A percentile compares a stretch with the other conserved stretches of the same genome.
These are phyloP conservation scores for Debaryomyces singareniensis DNA, from an alignment of 1,139 yeast species.

Conservation along the genomic window DNA sequence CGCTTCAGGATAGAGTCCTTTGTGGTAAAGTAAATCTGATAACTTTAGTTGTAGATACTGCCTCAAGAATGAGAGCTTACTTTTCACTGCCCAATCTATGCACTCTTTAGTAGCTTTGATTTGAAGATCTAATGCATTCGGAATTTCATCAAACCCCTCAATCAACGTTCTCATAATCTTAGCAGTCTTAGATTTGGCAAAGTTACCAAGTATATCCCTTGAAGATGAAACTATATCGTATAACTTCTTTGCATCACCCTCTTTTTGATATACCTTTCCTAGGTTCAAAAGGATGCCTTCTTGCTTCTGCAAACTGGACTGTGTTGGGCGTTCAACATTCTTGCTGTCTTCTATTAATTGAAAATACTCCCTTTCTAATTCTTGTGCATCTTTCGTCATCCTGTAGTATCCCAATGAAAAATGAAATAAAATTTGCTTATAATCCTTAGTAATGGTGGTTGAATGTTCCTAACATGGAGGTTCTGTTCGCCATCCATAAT, in stretches of 20 bases:
- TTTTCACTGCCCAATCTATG: slow-evolving; percentile 81
- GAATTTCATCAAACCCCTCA: slow-evolving; percentile 68
- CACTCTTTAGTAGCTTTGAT: slow-evolving; percentile 70
- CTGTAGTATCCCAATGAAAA: too few relatives aligned
- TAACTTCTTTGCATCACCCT: slow-evolving; percentile 44
- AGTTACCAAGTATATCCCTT: slow-evolving; percentile 58
- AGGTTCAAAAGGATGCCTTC: slow-evolving; percentile 60
- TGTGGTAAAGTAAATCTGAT: slow-evolving; percentile 65
- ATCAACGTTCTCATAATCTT: slow-evolving; percentile 74
- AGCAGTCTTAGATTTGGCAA: slow-evolving; percentile 94
- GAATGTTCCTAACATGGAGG: too few relatives aligned
- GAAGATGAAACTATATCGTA: slow-evolving; percentile 62
- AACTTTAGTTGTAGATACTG: slow-evolving; percentile 84
- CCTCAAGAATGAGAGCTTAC: slow-evolving; percentile 81
- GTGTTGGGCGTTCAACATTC: slow-evolving; percentile 17
- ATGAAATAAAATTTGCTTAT: too few relatives aligned
- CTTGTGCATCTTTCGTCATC: slow-evolving; percentile 24
- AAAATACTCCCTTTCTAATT: slow-evolving; percentile 54
- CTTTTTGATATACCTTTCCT: slow-evolving; percentile 49
- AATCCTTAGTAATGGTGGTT: too few relatives aligned
- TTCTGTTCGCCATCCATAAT: too few relatives aligned
- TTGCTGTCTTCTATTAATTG: slow-evolving; percentile 33
- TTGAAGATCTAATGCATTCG: slow-evolving; percentile 65
- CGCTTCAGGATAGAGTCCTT: slow-evolving; percentile 64
- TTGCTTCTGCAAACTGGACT: slow-evolving; percentile 38